phyloP scores from a whole-genome alignment of 306 rosid species.

The Fragaria vesca region DNA sequence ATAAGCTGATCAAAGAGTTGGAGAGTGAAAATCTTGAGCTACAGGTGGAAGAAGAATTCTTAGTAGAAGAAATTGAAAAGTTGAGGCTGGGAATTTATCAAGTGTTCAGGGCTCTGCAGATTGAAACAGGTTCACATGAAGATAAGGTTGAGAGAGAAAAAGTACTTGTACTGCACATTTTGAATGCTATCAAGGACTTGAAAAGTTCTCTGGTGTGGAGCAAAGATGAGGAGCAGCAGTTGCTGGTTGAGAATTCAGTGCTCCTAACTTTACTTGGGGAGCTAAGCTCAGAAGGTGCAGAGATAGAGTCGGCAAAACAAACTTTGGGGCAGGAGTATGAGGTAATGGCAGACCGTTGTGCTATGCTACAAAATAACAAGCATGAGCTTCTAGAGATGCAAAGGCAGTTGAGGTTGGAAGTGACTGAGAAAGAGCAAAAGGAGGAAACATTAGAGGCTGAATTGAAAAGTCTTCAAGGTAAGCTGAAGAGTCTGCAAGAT shows the following conservation, averaged over 20 bases:
- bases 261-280: conserved; percentile 62
- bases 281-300: conserved; percentile 52
- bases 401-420: conserved; percentile 48
- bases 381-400: conserved; percentile 58
- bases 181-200: conserved; percentile 58
- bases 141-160: conserved; percentile 52
- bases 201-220: conserved; percentile 54
- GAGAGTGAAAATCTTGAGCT: conserved; percentile 93
- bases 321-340: conserved; percentile 50
- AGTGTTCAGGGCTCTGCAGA: conserved; percentile 67
- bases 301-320: conserved; percentile 44
- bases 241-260: conserved; percentile 69
- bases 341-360: conserved; percentile 38
- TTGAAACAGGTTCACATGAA: conserved; percentile 40
- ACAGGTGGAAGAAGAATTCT: conserved; percentile 77
- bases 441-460: conserved; percentile 48
- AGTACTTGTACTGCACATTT: conserved; percentile 43
- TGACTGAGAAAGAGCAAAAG: conserved; percentile 50
- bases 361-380: conserved; percentile 53
- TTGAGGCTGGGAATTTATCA: conserved; percentile 55
- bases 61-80: conserved; percentile 79
- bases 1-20: conserved; percentile 76
- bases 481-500: conserved; percentile 50
- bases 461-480: conserved; percentile 44
- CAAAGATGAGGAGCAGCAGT: conserved; percentile 73